Percentiles rank a stretch among this genome's conserved stretches.
Conservation (phyloP, 257 asterid genomes). For the Primulina huaijiensis region DNA sequence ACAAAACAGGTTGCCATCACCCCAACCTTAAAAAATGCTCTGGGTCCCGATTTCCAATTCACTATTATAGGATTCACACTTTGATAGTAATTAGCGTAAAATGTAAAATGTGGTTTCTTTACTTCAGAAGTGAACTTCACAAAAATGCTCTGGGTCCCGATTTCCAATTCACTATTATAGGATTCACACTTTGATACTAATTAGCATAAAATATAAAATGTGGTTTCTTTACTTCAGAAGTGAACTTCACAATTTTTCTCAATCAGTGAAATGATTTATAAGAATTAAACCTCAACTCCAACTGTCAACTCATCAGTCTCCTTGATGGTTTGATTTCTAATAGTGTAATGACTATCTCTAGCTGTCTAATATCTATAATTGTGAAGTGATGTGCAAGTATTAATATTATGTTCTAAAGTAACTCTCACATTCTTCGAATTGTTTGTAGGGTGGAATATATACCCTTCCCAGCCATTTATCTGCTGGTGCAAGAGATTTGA, state of each 20-base stretch:
- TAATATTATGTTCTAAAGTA: not conserved
- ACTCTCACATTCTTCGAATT: constrained; percentile 23
- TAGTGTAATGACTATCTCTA: not conserved
- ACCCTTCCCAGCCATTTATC: constrained; percentile 98
- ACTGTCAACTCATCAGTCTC: not conserved
- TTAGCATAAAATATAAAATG: not conserved
- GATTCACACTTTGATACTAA: not conserved
- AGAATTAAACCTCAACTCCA: not conserved
- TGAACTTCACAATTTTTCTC: not conserved
- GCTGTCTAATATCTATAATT: not conserved
- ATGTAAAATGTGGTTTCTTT: not conserved
- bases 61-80: not conserved
- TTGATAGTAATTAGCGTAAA: not conserved
- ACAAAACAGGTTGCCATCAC: constrained; percentile 15
- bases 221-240: not conserved
- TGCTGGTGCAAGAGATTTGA: constrained; percentile 88
- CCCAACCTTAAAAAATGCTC: not conserved
- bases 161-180: not conserved
- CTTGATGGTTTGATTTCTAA: not conserved
- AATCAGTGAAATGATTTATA: too few relatives aligned
- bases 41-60: not conserved
- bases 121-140: not conserved
- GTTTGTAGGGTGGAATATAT: constrained; percentile 80
- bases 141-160: too few relatives aligned
- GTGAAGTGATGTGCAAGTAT: not conserved